A percentile compares a stretch with the other conserved stretches of the same genome.
Evolutionary conservation across 495 filamentous ascomycete genomes (phyloP).

Genomic region (Aspergillus wentii): DNA sequence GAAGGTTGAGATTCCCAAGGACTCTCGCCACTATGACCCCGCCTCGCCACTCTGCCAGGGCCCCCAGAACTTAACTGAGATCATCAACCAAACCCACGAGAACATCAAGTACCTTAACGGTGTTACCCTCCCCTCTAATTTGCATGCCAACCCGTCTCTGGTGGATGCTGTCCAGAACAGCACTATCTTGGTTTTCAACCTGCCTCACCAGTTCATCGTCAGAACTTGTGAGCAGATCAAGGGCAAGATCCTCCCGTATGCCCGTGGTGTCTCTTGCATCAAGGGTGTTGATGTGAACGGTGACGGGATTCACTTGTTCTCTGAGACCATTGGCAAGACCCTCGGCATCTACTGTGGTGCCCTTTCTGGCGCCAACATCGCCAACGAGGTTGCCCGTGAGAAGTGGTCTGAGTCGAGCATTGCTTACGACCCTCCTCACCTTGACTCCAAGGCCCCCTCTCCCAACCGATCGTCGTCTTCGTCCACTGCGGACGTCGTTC

Average conservation of each 20-base stretch:
- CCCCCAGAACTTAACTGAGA: slow-evolving; percentile 75
- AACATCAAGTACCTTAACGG: slow-evolving; percentile 95
- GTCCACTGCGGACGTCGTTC: slow-evolving; percentile 53
- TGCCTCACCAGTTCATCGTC: slow-evolving; percentile 96
- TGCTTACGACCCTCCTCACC: slow-evolving; percentile 88
- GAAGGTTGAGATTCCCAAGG: slow-evolving; percentile 66
- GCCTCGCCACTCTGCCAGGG: slow-evolving; percentile 49
- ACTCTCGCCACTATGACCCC: slow-evolving; percentile 55
- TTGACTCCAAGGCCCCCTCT: slow-evolving; percentile 69
- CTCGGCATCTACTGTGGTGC: slow-evolving; percentile 97
- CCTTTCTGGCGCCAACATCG: slow-evolving; percentile 94
- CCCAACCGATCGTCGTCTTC: slow-evolving; percentile 52
- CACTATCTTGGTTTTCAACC: slow-evolving; percentile 90
- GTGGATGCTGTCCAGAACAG: slow-evolving; percentile 75
- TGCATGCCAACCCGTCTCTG: slow-evolving; percentile 86
- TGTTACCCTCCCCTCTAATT: slow-evolving; percentile 76
- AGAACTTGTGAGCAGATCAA: slow-evolving; percentile 79
- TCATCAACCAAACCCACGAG: slow-evolving; percentile 93
- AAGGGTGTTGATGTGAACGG: slow-evolving; percentile 92
- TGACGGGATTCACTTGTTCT: slow-evolving; percentile 79
- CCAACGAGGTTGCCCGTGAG: slow-evolving; percentile 88
- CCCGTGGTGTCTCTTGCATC: slow-evolving; percentile 93
- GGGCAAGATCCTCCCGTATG: slow-evolving; percentile 85
- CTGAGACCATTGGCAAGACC: slow-evolving; percentile 85
- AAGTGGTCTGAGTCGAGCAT: slow-evolving; percentile 97